These are phyloP conservation scores for Podospora bellae-mahoneyi DNA, from an alignment of 495 filamentous ascomycete genomes.

Conservation along the genomic window DNA sequence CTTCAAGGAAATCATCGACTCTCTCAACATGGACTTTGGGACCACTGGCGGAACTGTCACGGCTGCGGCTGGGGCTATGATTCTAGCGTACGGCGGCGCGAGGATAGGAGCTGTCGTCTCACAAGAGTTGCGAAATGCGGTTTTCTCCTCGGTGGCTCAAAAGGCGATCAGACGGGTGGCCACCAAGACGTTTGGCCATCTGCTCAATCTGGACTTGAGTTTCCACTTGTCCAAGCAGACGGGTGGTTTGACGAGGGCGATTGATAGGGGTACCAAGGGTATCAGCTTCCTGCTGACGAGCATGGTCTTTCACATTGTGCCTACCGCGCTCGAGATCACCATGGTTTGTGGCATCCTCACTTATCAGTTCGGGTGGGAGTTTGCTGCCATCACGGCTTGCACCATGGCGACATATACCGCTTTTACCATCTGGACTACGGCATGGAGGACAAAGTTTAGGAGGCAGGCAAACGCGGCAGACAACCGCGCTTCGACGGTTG, in stretches of 20 bases:
- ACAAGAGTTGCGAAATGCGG: slow-evolving; percentile 88
- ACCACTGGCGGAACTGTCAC: slow-evolving; percentile 78
- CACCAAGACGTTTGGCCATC: slow-evolving; percentile 85
- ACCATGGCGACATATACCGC: slow-evolving; percentile 93
- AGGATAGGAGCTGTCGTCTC: slow-evolving; percentile 83
- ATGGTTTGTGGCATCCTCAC: slow-evolving; percentile 94
- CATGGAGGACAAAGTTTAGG: slow-evolving; percentile 95
- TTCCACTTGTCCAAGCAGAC: slow-evolving; percentile 95
- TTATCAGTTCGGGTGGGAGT: slow-evolving; percentile 88
- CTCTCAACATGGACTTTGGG: slow-evolving; percentile 92
- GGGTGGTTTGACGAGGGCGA: slow-evolving; percentile 87
- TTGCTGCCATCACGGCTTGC: slow-evolving; percentile 82
- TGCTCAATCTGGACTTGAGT: slow-evolving; percentile 82
- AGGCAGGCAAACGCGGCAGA: slow-evolving; percentile 93
- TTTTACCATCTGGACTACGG: slow-evolving; percentile 92
- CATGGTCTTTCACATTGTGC: slow-evolving; percentile 97
- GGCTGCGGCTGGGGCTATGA: slow-evolving; percentile 86
- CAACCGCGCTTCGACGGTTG: slow-evolving; percentile 90
- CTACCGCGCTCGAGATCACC: slow-evolving; percentile 87
- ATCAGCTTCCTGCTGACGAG: slow-evolving; percentile 95
- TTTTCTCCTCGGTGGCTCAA: slow-evolving; percentile 95
- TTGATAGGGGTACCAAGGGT: slow-evolving; percentile 95
- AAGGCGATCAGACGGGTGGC: slow-evolving; percentile 93
- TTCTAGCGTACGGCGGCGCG: slow-evolving; percentile 84
- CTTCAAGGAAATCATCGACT: slow-evolving; percentile 95